Evolutionary conservation across 306 rosid genomes (phyloP).

Genomic region (Vigna hirtella): DNA sequence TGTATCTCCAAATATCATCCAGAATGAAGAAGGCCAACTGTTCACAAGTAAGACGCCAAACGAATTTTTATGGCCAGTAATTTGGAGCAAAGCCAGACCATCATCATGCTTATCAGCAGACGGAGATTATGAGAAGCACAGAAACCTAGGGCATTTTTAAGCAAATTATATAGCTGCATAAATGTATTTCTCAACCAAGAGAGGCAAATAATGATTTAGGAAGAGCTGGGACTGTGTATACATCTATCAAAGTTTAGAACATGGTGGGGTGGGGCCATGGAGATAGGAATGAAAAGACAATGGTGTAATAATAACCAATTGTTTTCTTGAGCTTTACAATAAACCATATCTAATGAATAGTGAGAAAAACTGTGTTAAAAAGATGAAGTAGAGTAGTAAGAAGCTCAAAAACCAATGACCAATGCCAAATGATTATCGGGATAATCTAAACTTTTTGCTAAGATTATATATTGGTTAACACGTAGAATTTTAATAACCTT

Average conservation of each 20-base stretch:
- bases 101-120: background rate
- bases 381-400: background rate
- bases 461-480: background rate
- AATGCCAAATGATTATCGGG: background rate
- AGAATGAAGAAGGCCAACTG: background rate
- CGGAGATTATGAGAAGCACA: background rate
- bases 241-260: background rate
- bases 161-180: background rate
- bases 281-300: conserved; percentile 2
- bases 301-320: background rate
- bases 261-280: conserved; percentile 8
- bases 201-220: background rate
- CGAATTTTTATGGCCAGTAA: background rate
- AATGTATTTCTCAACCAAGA: background rate
- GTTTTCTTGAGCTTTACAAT: background rate
- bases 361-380: background rate
- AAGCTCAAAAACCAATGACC: conserved; percentile 2
- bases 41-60: background rate
- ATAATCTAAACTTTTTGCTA: no score
- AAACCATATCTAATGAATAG: background rate
- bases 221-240: background rate
- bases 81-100: conserved; percentile 5
- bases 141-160: background rate
- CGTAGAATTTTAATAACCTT: background rate
- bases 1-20: background rate